Percentiles rank a stretch among this genome's conserved stretches.
Evolutionary conservation across 2,329 filamentous ascomycete genomes (phyloP).

Genomic region (Tolypocladium ovalisporum): DNA sequence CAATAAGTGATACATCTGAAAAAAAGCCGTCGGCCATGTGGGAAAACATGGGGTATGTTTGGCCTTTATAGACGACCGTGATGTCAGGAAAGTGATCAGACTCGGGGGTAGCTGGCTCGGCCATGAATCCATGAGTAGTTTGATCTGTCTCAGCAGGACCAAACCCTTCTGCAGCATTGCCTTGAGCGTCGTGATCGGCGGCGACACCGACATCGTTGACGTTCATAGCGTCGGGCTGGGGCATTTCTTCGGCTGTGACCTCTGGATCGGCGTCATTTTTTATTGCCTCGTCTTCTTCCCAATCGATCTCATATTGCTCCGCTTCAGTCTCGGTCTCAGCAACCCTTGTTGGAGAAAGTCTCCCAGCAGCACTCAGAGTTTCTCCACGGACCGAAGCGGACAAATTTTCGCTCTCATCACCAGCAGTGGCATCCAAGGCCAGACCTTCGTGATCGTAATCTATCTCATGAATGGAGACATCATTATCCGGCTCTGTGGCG

Average conservation of each 20-base stretch:
- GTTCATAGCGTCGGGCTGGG: background rate
- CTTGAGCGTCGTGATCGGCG: background rate
- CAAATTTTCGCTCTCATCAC: background rate
- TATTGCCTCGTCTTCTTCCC: slow-evolving; percentile 9
- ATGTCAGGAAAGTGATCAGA: slow-evolving; percentile 20
- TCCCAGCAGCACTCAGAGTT: background rate
- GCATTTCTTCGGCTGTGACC: background rate
- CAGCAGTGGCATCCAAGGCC: background rate
- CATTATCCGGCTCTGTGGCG: no score
- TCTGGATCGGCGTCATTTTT: background rate
- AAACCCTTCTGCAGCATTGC: background rate
- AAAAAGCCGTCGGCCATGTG: slow-evolving; percentile 30
- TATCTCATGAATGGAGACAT: slow-evolving; percentile 19
- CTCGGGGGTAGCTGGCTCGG: slow-evolving; percentile 2
- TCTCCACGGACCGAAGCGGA: background rate
- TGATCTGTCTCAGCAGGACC: background rate
- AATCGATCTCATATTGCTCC: slow-evolving; percentile 11
- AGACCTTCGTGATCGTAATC: slow-evolving; percentile 22
- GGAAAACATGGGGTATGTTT: slow-evolving; percentile 31
- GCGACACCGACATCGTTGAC: background rate
- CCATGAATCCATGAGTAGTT: background rate
- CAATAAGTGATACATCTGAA: slow-evolving; percentile 27
- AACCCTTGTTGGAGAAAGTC: background rate
- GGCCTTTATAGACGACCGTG: slow-evolving; percentile 31
- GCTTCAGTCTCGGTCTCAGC: background rate